Percentiles rank a stretch among this genome's conserved stretches.
These are phyloP conservation scores for Cyberlindnera nakhonratchasimensis DNA, from an alignment of 805 yeast genomes.

Conservation along the genomic window DNA sequence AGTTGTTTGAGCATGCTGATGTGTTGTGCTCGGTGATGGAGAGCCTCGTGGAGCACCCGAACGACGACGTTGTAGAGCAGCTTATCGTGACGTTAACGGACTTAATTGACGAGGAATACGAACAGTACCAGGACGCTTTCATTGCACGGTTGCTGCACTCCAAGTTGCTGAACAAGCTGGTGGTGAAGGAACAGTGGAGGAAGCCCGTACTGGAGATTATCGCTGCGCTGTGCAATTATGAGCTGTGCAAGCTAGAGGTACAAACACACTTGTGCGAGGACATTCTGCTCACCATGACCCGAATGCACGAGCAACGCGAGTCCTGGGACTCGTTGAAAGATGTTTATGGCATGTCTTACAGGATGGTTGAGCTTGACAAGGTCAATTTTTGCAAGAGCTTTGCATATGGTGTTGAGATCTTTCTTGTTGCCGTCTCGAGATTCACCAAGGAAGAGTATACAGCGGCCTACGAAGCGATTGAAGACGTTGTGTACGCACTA, in stretches of 20 bases:
- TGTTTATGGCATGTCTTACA: slow-evolving; percentile 6
- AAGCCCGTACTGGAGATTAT: slow-evolving; percentile 2
- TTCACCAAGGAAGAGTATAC: neutral
- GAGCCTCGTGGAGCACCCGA: slow-evolving; percentile 15
- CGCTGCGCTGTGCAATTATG: slow-evolving; percentile 10
- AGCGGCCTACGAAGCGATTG: slow-evolving; percentile 7
- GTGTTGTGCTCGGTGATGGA: slow-evolving; percentile 1
- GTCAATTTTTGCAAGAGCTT: slow-evolving; percentile 3
- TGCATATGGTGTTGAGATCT: slow-evolving; percentile 14
- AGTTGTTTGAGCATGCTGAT: slow-evolving; percentile 8
- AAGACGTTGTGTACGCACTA: slow-evolving; percentile 17
- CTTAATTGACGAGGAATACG: slow-evolving; percentile 18
- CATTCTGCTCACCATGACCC: neutral
- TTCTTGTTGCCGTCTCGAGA: slow-evolving; percentile 9
- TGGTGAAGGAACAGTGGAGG: neutral
- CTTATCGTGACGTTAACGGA: slow-evolving; percentile 14
- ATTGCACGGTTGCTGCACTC: slow-evolving; percentile 5
- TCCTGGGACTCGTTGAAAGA: neutral
- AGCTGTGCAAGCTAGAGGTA: neutral
- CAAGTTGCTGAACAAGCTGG: neutral
- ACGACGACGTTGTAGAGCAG: slow-evolving; percentile 20
- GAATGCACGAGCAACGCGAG: neutral
- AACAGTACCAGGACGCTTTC: slow-evolving; percentile 9
- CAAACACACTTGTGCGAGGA: slow-evolving; percentile 2
- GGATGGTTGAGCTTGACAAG: slow-evolving; percentile 8